These are phyloP conservation scores for Fraxinus ornus DNA, from an alignment of 305 asterid genomes.

Conservation along the genomic window DNA sequence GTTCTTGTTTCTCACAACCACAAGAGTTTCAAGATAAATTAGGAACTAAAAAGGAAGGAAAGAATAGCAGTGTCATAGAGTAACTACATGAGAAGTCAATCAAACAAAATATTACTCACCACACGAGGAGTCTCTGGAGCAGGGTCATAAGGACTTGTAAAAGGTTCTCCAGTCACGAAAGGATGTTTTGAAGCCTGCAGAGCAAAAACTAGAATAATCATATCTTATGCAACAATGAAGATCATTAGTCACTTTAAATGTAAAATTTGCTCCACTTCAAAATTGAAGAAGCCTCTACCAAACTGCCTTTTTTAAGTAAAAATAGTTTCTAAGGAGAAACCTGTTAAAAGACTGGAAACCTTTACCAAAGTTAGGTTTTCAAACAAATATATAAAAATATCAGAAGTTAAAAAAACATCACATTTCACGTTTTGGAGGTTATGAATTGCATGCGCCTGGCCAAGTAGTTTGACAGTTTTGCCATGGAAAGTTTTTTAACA, in stretches of 20 bases:
- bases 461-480: background rate
- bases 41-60: slow-evolving; percentile 10
- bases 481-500: background rate
- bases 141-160: slow-evolving; percentile 75
- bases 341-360: background rate
- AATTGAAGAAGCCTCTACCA: background rate
- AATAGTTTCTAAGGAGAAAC: background rate
- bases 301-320: background rate
- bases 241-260: background rate
- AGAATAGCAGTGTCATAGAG: slow-evolving; percentile 6
- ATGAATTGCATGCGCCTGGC: background rate
- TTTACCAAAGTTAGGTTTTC: background rate
- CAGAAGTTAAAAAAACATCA: background rate
- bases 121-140: slow-evolving; percentile 85
- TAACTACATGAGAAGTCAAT: slow-evolving; percentile 18
- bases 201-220: slow-evolving; percentile 30
- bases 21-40: slow-evolving; percentile 5
- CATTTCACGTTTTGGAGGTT: background rate
- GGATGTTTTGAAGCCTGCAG: slow-evolving; percentile 94
- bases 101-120: slow-evolving; percentile 55
- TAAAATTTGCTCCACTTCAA: slow-evolving; percentile 1
- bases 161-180: slow-evolving; percentile 98
- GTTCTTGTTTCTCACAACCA: slow-evolving; percentile 20
- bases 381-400: background rate
- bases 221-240: slow-evolving; percentile 19